Conservation (phyloP, 2,329 filamentous ascomycete genomes). For the Camillea tinctor region DNA sequence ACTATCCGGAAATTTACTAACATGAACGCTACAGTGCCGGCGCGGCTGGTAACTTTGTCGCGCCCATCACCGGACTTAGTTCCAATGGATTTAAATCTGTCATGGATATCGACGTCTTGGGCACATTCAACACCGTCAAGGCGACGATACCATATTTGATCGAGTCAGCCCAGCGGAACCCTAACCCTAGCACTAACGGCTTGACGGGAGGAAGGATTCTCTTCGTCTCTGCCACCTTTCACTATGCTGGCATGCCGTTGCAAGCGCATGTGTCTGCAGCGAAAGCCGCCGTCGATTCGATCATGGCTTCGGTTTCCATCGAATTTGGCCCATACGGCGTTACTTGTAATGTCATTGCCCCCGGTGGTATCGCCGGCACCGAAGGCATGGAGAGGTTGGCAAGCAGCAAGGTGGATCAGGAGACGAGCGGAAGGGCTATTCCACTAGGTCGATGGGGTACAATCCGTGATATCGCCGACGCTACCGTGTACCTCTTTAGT, state of each 20-base stretch:
- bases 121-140: slow-evolving; percentile 93
- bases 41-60: slow-evolving; percentile 93
- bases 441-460: slow-evolving; percentile 76
- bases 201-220: slow-evolving; percentile 78
- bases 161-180: slow-evolving; percentile 66
- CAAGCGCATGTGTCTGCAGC: slow-evolving; percentile 90
- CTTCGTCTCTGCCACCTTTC: slow-evolving; percentile 86
- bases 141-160: slow-evolving; percentile 81
- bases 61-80: slow-evolving; percentile 76
- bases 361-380: slow-evolving; percentile 81
- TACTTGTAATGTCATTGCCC: slow-evolving; percentile 84
- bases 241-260: slow-evolving; percentile 82
- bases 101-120: slow-evolving; percentile 93
- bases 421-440: slow-evolving; percentile 45
- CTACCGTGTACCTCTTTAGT: slow-evolving; percentile 85
- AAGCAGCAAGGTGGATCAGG: slow-evolving; percentile 36
- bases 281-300: slow-evolving; percentile 85
- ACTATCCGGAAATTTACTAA: not conserved
- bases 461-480: slow-evolving; percentile 87
- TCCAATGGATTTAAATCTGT: slow-evolving; percentile 92
- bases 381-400: slow-evolving; percentile 72
- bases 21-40: slow-evolving; percentile 63
- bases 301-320: slow-evolving; percentile 75
- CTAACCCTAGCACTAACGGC: slow-evolving; percentile 59
- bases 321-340: slow-evolving; percentile 89